Evolutionary conservation across 2,329 filamentous ascomycete species (phyloP).

Genomic region (Mycosphaerella sp.): DNA sequence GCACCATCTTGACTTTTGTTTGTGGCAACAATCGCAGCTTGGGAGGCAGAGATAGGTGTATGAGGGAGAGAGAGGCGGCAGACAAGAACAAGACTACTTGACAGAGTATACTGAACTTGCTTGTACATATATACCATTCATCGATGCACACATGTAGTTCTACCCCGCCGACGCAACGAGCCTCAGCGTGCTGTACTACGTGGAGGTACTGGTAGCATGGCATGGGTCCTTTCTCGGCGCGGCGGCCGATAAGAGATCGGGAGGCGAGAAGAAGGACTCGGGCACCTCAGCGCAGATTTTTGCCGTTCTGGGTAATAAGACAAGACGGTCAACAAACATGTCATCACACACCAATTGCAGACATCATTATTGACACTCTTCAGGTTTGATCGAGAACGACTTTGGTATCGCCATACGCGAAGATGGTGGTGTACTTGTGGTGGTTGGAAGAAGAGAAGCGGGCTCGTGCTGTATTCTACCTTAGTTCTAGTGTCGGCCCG

Average conservation of each 20-base stretch:
- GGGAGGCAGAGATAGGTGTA: not conserved
- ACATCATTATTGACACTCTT: too few species aligned
- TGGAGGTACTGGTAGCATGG: not conserved
- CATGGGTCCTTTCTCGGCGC: not conserved
- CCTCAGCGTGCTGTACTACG: not conserved
- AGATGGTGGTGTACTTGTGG: too few species aligned
- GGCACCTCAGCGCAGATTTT: not conserved
- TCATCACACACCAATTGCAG: too few species aligned
- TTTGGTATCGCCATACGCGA: too few species aligned
- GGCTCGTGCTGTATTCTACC: too few species aligned
- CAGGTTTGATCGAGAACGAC: too few species aligned
- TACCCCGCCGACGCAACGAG: not conserved
- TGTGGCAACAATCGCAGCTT: not conserved
- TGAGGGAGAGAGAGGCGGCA: not conserved
- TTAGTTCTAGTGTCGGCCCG: too few species aligned
- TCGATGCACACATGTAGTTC: too few species aligned
- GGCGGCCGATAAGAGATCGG: not conserved
- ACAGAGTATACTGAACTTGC: not conserved
- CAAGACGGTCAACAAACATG: not conserved
- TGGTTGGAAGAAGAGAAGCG: not conserved
- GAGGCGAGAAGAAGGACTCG: too few species aligned
- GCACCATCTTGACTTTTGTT: slow-evolving; percentile 23
- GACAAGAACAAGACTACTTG: not conserved
- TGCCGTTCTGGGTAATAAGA: not conserved
- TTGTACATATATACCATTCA: not conserved